phyloP scores from a whole-genome alignment of 768 basidiomycete species.

The Pleurotus giganteus region DNA sequence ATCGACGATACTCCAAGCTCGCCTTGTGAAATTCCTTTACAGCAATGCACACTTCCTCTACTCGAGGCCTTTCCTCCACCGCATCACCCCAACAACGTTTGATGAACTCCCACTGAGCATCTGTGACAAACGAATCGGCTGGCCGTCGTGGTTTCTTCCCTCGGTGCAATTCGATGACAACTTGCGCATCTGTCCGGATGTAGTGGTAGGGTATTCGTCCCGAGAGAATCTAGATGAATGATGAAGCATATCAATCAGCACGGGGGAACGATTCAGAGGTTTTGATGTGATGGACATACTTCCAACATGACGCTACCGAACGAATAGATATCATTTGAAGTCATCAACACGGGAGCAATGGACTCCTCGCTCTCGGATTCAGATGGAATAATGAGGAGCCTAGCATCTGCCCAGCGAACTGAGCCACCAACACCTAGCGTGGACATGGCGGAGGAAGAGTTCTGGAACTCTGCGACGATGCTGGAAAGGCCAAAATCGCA shows the following conservation, averaged over 20 bases:
- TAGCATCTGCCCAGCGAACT: conserved; percentile 46
- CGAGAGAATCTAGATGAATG: conserved; percentile 38
- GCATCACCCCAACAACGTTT: conserved; percentile 37
- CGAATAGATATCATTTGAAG: conserved; percentile 43
- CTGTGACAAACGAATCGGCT: conserved; percentile 32
- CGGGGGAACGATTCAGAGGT: too few relatives aligned
- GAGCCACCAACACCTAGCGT: conserved; percentile 36
- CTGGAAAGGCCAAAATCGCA: conserved; percentile 48
- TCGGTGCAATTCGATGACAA: conserved; percentile 39
- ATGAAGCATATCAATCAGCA: too few relatives aligned
- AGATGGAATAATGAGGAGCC: conserved; percentile 19
- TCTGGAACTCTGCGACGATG: conserved; percentile 31
- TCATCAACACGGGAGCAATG: conserved; percentile 20
- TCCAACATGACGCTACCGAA: conserved; percentile 45
- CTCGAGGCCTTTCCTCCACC: conserved; percentile 27
- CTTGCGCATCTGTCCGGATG: conserved; percentile 33
- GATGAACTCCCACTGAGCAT: conserved; percentile 40
- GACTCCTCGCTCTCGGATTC: conserved; percentile 23
- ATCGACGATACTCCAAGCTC: conserved; percentile 22
- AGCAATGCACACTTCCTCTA: conserved; percentile 19
- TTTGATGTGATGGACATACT: too few relatives aligned
- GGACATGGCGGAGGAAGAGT: conserved; percentile 28
- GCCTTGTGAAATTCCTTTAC: conserved; percentile 18
- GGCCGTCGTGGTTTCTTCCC: conserved; percentile 40
- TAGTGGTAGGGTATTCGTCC: conserved; percentile 42